phyloP scores from a whole-genome alignment of 495 filamentous ascomycete species.

The Lasiosphaeriaceae sp. region DNA sequence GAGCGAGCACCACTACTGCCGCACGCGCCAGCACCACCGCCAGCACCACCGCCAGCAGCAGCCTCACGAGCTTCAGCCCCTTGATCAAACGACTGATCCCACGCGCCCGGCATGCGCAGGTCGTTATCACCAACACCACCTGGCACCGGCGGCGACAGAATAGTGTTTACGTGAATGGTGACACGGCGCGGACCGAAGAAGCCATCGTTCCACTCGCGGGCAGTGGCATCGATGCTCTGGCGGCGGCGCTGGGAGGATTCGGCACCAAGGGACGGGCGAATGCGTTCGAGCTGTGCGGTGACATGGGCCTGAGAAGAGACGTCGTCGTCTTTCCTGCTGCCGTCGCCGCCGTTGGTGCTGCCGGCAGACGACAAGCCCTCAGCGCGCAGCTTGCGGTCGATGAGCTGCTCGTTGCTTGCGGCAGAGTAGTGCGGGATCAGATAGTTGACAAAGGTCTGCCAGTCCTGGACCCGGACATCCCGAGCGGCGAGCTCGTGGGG shows the following conservation, averaged over 20 bases:
- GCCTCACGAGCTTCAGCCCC: not conserved
- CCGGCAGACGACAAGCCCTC: constrained; percentile 12
- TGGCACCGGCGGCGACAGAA: not conserved
- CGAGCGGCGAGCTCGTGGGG: constrained; percentile 20
- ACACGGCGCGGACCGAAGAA: constrained; percentile 45
- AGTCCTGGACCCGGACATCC: constrained; percentile 42
- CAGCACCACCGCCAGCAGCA: too few species aligned
- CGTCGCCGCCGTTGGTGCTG: constrained; percentile 11
- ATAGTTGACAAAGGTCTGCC: constrained; percentile 49
- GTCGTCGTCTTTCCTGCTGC: constrained; percentile 17
- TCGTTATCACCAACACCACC: not conserved
- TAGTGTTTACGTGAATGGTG: constrained; percentile 7
- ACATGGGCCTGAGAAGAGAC: constrained; percentile 19
- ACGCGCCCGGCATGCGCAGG: constrained; percentile 19
- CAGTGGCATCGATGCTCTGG: constrained; percentile 28
- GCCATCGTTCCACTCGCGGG: constrained; percentile 49
- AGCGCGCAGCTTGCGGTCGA: constrained; percentile 35
- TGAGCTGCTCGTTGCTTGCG: constrained; percentile 27
- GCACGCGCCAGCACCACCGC: not conserved
- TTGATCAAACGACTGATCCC: constrained; percentile 20
- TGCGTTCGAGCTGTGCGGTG: constrained; percentile 33
- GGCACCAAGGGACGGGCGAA: constrained; percentile 14
- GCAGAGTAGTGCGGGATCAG: constrained; percentile 31
- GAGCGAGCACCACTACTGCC: not conserved
- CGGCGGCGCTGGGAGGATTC: constrained; percentile 3